These are phyloP conservation scores for Penicillium concentricum DNA, from an alignment of 2,329 filamentous ascomycete genomes.

Conservation along the genomic window DNA sequence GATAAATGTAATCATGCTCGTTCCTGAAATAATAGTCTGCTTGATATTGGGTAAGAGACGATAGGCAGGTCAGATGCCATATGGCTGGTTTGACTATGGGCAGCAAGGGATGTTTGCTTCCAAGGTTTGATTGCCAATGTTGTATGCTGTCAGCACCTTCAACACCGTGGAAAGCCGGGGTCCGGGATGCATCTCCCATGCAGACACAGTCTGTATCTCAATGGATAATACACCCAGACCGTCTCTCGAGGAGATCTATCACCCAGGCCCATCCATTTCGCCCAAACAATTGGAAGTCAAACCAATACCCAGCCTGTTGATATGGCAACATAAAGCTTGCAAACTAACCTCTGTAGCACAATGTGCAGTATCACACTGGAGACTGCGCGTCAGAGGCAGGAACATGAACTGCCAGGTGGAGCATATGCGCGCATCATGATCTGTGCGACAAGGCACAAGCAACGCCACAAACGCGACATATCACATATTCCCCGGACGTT, in stretches of 20 bases:
- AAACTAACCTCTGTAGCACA: not conserved
- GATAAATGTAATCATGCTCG: slow-evolving; percentile 21
- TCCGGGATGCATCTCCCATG: not conserved
- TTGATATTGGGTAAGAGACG: not conserved
- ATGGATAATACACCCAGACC: not conserved
- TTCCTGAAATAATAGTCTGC: not conserved
- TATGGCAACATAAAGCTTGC: slow-evolving; percentile 14
- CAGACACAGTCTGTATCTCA: not conserved
- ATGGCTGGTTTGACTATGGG: not conserved
- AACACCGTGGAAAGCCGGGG: too few species aligned
- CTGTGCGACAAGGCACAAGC: slow-evolving; percentile 18
- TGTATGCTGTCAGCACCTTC: not conserved
- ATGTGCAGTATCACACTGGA: slow-evolving; percentile 19
- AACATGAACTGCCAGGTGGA: slow-evolving; percentile 11
- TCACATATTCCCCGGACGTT: slow-evolving; percentile 5
- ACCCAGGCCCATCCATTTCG: not conserved
- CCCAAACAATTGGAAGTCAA: not conserved
- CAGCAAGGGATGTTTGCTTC: not conserved
- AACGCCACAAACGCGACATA: slow-evolving; percentile 20
- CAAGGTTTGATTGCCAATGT: not conserved
- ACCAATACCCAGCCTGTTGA: slow-evolving; percentile 13
- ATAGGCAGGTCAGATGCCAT: not conserved
- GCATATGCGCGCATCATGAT: slow-evolving; percentile 14
- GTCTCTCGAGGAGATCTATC: too few species aligned
- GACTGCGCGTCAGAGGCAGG: not conserved